phyloP scores from a whole-genome alignment of 129 eudicot species.

The Mikania micrantha region DNA sequence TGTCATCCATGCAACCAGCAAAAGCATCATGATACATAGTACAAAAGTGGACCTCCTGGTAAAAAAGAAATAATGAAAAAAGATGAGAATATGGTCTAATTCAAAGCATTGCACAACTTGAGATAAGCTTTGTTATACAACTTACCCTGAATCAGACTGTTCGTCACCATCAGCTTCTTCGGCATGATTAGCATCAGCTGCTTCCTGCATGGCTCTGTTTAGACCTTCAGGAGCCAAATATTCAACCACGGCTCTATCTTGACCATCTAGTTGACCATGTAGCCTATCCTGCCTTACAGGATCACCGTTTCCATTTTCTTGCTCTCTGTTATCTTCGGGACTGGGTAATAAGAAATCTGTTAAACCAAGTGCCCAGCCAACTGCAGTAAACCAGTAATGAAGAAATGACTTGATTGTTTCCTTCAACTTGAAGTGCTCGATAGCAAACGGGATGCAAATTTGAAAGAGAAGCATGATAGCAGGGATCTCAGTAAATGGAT shows the following conservation, averaged over 20 bases:
- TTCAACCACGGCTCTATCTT: slow-evolving; percentile 1
- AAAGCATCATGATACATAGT: background rate
- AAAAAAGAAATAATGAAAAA: background rate
- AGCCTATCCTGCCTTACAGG: slow-evolving; percentile 54
- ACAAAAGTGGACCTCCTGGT: background rate
- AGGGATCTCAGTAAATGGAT: slow-evolving; percentile 92
- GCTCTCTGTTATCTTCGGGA: slow-evolving; percentile 60
- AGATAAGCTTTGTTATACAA: background rate
- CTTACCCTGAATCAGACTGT: slow-evolving; percentile 65
- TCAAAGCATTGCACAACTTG: background rate
- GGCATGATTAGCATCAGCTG: slow-evolving; percentile 11
- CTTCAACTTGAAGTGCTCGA: slow-evolving; percentile 83
- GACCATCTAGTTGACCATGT: slow-evolving; percentile 22
- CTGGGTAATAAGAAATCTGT: slow-evolving; percentile 65
- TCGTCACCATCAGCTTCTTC: slow-evolving; percentile 49
- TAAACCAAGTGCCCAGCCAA: slow-evolving; percentile 87
- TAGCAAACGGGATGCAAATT: slow-evolving; percentile 93
- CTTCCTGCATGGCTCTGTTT: slow-evolving; percentile 28
- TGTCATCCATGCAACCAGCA: background rate
- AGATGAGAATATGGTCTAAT: background rate
- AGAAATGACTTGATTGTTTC: slow-evolving; percentile 78
- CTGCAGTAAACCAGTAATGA: slow-evolving; percentile 79
- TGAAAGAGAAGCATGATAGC: slow-evolving; percentile 93
- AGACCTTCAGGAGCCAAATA: slow-evolving; percentile 12
- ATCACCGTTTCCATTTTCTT: slow-evolving; percentile 57